Percentiles rank a stretch among this genome's conserved stretches.
phyloP scores from a whole-genome alignment of 2,329 filamentous ascomycete species.

The Scytalidium sp. region DNA sequence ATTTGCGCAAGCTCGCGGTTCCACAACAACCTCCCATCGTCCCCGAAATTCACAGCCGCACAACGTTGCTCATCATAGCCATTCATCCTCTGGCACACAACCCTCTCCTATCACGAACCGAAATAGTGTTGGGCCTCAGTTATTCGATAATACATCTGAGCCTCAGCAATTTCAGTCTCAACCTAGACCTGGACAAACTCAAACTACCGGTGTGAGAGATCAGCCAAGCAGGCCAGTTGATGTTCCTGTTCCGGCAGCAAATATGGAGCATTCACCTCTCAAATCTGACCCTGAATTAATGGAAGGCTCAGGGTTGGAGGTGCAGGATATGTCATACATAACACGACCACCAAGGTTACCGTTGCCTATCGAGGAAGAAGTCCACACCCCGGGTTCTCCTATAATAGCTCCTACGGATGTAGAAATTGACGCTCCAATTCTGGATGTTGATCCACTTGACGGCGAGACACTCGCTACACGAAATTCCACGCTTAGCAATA shows the following conservation, averaged over 20 bases:
- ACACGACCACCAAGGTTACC: conserved; percentile 82
- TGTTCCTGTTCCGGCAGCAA: conserved; percentile 33
- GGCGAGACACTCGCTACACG: conserved; percentile 41
- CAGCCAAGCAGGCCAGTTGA: conserved; percentile 56
- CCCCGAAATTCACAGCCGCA: conserved; percentile 19
- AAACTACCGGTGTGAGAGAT: conserved; percentile 26
- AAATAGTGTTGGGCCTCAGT: not conserved
- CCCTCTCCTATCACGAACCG: not conserved
- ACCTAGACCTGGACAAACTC: not conserved
- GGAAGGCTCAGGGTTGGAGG: conserved; percentile 43
- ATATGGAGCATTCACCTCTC: conserved; percentile 18
- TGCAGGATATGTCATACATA: conserved; percentile 53
- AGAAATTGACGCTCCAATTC: conserved; percentile 18
- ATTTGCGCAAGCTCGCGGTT: conserved; percentile 50
- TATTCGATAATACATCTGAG: not conserved
- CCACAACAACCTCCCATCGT: conserved; percentile 23
- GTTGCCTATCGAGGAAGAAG: conserved; percentile 89
- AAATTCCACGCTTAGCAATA: conserved; percentile 57
- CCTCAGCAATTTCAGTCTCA: conserved; percentile 1
- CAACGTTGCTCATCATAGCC: not conserved
- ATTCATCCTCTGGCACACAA: not conserved
- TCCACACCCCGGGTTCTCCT: conserved; percentile 84
- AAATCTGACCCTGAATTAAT: conserved; percentile 41
- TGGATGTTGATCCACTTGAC: conserved; percentile 42
- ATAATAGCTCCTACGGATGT: conserved; percentile 71